These are phyloP conservation scores for Neurospora sp. DNA, from an alignment of 2,329 filamentous ascomycete genomes.

Conservation along the genomic window DNA sequence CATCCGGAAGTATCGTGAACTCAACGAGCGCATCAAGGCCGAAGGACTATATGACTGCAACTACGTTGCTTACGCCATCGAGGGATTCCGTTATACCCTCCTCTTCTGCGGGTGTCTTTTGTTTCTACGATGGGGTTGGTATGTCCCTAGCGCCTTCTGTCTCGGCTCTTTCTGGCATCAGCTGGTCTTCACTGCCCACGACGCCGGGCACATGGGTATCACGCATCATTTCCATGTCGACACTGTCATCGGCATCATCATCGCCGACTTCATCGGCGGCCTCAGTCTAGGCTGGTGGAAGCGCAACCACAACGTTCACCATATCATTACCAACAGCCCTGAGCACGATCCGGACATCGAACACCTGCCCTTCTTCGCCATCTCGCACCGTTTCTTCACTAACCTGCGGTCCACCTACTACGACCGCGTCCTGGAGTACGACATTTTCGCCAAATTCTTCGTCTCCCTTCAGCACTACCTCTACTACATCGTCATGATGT, in stretches of 20 bases:
- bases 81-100: conserved; percentile 60
- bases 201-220: conserved; percentile 95
- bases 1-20: conserved; percentile 67
- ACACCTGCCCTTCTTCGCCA: conserved; percentile 80
- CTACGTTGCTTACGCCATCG: conserved; percentile 69
- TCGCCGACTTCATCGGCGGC: conserved; percentile 83
- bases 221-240: conserved; percentile 83
- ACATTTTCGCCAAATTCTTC: conserved; percentile 59
- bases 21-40: conserved; percentile 61
- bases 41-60: conserved; percentile 79
- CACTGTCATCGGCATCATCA: conserved; percentile 76
- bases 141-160: conserved; percentile 58
- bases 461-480: conserved; percentile 69
- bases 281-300: conserved; percentile 97
- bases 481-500: conserved; percentile 71
- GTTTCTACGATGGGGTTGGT: conserved; percentile 56
- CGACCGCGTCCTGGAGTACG: conserved; percentile 68
- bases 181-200: conserved; percentile 85
- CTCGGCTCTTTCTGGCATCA: conserved; percentile 90
- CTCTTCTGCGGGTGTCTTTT: conserved; percentile 55
- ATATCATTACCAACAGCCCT: conserved; percentile 89
- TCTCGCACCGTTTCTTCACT: conserved; percentile 70
- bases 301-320: conserved; percentile 88
- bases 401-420: conserved; percentile 75
- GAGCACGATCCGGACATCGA: conserved; percentile 96